Evolutionary conservation across 129 eudicot genomes (phyloP).

Genomic region (Tanacetum coccineum): DNA sequence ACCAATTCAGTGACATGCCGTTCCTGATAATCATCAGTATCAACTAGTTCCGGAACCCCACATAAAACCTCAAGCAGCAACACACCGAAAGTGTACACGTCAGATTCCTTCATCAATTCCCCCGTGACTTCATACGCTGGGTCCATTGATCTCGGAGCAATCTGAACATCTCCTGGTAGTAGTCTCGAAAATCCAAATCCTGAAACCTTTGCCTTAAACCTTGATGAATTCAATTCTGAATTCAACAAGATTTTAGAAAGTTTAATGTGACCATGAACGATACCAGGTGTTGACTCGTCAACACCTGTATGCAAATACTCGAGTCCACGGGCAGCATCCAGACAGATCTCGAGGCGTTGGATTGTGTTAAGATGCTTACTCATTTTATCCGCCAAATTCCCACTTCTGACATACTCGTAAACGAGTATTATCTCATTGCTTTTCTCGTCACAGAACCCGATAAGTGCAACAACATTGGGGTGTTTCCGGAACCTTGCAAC

Average conservation of each 20-base stretch:
- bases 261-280: constrained; percentile 28
- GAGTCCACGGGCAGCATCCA: constrained; percentile 40
- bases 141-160: constrained; percentile 12
- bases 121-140: constrained; percentile 14
- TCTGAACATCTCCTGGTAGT: constrained; percentile 32
- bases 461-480: constrained; percentile 32
- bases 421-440: constrained; percentile 32
- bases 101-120: constrained; percentile 24
- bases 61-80: constrained; percentile 38
- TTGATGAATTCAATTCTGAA: constrained; percentile 12
- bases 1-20: constrained; percentile 30
- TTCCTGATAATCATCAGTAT: constrained; percentile 38
- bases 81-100: constrained; percentile 35
- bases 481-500: constrained; percentile 24
- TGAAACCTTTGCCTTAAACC: constrained; percentile 30
- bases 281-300: constrained; percentile 9
- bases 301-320: constrained; percentile 28
- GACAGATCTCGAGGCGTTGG: constrained; percentile 37
- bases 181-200: constrained; percentile 33
- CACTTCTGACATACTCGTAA: constrained; percentile 26
- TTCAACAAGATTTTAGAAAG: constrained; percentile 30
- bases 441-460: constrained; percentile 31
- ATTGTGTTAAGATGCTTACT: constrained; percentile 32
- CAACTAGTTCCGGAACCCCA: constrained; percentile 32
- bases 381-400: constrained; percentile 32